Conservation (phyloP, 352 stramenopile species). For the Phytophthora citricola region DNA sequence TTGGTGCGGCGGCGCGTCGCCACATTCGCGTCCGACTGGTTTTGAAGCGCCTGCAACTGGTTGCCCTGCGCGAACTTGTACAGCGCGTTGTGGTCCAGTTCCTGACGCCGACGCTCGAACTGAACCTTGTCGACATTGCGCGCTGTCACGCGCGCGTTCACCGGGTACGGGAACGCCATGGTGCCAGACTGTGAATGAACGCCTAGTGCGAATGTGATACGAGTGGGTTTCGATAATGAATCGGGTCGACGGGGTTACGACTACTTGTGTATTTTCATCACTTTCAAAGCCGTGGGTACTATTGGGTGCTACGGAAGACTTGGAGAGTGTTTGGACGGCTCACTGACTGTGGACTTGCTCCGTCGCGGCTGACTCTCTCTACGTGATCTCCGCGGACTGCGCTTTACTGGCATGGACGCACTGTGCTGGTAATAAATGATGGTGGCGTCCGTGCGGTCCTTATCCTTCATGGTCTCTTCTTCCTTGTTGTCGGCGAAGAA, state of each 20-base stretch:
- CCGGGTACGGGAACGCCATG: constrained; percentile 72
- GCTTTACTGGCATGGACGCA: constrained; percentile 23
- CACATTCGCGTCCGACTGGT: constrained; percentile 74
- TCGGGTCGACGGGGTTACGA: constrained; percentile 2
- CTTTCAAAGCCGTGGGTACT: constrained; percentile 10
- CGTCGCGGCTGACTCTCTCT: constrained; percentile 16
- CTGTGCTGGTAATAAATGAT: constrained; percentile 37
- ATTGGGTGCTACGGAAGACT: constrained; percentile 15
- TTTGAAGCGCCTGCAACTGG: constrained; percentile 63
- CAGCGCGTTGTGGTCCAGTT: constrained; percentile 62
- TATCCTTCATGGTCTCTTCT: constrained; percentile 36
- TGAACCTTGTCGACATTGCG: constrained; percentile 73
- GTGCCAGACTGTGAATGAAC: not conserved
- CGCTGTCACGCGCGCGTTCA: constrained; percentile 63
- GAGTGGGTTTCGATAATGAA: constrained; percentile 12
- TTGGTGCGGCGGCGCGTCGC: constrained; percentile 55
- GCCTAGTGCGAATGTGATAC: not conserved
- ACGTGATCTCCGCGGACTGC: constrained; percentile 18
- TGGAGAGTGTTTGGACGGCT: constrained; percentile 21
- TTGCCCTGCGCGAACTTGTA: constrained; percentile 62
- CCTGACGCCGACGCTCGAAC: constrained; percentile 62
- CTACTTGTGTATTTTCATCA: constrained; percentile 21
- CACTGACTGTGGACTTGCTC: constrained; percentile 34
- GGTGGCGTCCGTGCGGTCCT: constrained; percentile 29
- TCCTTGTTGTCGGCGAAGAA: constrained; percentile 64